These are phyloP conservation scores for Triadica sebifera DNA, from an alignment of 345 rosid genomes.

Conservation along the genomic window DNA sequence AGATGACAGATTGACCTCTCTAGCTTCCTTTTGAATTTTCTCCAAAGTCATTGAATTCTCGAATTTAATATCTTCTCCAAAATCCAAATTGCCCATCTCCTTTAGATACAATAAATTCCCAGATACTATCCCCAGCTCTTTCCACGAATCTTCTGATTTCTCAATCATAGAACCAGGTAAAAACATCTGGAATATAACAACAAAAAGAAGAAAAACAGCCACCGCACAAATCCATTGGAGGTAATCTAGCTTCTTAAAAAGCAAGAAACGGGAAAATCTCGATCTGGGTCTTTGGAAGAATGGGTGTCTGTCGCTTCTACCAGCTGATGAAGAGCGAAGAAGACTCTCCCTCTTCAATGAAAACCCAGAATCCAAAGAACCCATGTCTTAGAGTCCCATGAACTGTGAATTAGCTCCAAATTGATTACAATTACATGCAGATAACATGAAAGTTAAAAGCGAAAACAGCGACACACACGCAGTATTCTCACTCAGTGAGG, in stretches of 20 bases:
- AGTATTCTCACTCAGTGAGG: not conserved
- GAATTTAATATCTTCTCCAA: constrained; percentile 58
- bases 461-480: not conserved
- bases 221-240: constrained; percentile 68
- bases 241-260: constrained; percentile 61
- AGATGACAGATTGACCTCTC: constrained; percentile 35
- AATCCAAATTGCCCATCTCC: constrained; percentile 59
- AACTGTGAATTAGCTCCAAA: constrained; percentile 1
- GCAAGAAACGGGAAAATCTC: constrained; percentile 68
- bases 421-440: not conserved
- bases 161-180: constrained; percentile 65
- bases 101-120: constrained; percentile 55
- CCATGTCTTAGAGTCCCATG: constrained; percentile 51
- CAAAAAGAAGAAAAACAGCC: constrained; percentile 58
- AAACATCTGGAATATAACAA: constrained; percentile 60
- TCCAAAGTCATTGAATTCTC: constrained; percentile 50
- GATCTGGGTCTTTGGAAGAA: constrained; percentile 63
- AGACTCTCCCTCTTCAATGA: constrained; percentile 51
- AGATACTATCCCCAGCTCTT: constrained; percentile 19
- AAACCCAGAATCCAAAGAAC: constrained; percentile 63
- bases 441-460: not conserved
- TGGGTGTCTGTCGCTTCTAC: constrained; percentile 36
- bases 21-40: constrained; percentile 46
- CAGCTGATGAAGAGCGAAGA: constrained; percentile 38
- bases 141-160: constrained; percentile 41